phyloP scores from a whole-genome alignment of 73 alveolate genomes.

The Symbiodinium pilosum region DNA sequence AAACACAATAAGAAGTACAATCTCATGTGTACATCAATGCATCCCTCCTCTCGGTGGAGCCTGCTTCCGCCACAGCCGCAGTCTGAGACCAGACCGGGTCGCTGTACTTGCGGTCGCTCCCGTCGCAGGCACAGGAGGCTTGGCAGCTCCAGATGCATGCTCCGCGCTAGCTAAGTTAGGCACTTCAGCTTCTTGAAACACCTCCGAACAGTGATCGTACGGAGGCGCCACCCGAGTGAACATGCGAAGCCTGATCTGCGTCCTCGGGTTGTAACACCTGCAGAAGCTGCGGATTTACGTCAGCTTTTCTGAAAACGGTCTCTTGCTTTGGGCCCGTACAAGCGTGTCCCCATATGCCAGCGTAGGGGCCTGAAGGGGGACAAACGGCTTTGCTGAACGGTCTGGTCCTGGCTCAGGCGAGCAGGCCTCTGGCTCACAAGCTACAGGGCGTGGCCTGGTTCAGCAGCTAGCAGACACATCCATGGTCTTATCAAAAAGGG shows the following conservation, averaged over 20 bases:
- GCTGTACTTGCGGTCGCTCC: background rate
- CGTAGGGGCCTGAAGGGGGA: conserved; percentile 65
- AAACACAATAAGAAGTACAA: background rate
- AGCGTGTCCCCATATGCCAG: conserved; percentile 69
- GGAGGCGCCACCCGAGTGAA: background rate
- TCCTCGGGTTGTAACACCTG: background rate
- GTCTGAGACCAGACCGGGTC: background rate
- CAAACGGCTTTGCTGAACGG: no score
- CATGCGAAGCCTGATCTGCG: background rate
- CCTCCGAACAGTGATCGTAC: background rate
- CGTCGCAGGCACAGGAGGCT: background rate
- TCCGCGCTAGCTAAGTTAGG: no score
- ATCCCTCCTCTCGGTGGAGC: conserved; percentile 33
- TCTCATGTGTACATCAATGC: background rate
- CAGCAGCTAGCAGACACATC: background rate
- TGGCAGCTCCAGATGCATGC: background rate
- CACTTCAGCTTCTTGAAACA: background rate
- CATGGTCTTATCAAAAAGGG: background rate
- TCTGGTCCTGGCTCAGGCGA: no score
- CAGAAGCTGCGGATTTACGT: no score
- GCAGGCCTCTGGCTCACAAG: background rate
- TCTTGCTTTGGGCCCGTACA: background rate
- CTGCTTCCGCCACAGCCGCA: conserved; percentile 57
- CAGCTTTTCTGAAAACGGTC: no score
- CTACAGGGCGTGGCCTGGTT: background rate